Evolutionary conservation across 225 moss, liverwort and hornwort genomes (phyloP).

Genomic region (Bryum argenteum): DNA sequence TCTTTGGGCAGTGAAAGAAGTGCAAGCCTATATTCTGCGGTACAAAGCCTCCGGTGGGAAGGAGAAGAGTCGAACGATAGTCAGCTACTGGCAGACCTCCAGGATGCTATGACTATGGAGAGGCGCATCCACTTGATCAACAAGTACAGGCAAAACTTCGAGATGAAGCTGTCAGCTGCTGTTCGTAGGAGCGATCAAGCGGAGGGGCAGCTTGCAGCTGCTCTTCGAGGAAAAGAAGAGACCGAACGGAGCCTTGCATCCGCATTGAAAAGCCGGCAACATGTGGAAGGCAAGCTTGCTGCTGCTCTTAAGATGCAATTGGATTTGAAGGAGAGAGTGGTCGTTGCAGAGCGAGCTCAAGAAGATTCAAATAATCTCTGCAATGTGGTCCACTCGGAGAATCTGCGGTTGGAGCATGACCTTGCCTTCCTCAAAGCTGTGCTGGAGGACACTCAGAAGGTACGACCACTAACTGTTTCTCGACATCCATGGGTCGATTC

Average conservation of each 20-base stretch:
- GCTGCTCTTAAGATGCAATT: constrained; percentile 57
- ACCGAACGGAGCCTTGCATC: constrained; percentile 52
- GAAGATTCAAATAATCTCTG: constrained; percentile 60
- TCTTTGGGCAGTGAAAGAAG: constrained; percentile 36
- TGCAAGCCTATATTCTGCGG: constrained; percentile 40
- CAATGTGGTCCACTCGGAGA: constrained; percentile 64
- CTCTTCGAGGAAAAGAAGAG: constrained; percentile 56
- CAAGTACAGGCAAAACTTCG: constrained; percentile 58
- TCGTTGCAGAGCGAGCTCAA: constrained; percentile 47
- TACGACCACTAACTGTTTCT: constrained; percentile 8
- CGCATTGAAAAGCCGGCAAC: constrained; percentile 57
- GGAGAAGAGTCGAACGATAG: constrained; percentile 63
- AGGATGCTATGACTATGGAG: constrained; percentile 53
- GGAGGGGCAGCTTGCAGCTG: constrained; percentile 64
- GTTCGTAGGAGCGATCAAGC: constrained; percentile 59
- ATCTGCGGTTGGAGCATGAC: constrained; percentile 69
- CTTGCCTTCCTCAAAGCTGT: constrained; percentile 66
- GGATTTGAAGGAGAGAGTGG: constrained; percentile 60
- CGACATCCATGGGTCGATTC: not conserved
- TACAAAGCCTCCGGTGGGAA: constrained; percentile 44
- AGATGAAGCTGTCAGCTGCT: constrained; percentile 64
- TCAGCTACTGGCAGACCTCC: constrained; percentile 58
- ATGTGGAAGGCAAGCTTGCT: constrained; percentile 60
- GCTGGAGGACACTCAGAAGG: constrained; percentile 82
- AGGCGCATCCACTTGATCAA: constrained; percentile 55